A percentile compares a stretch with the other conserved stretches of the same genome.
These are phyloP conservation scores for Aspergillus sojae DNA, from an alignment of 2,329 filamentous ascomycete species.

Conservation along the genomic window DNA sequence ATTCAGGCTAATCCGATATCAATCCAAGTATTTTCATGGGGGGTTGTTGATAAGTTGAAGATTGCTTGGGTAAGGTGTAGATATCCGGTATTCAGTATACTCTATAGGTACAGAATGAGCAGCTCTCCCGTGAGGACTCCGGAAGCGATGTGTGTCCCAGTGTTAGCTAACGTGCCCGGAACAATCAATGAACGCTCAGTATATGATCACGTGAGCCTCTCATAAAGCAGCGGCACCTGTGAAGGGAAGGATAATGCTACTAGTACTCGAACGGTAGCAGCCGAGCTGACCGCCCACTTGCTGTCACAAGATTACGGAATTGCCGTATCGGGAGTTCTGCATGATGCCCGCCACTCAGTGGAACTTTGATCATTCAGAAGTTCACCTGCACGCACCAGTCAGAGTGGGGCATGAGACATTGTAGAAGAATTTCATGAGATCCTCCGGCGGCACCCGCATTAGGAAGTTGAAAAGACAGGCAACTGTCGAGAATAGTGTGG, in stretches of 20 bases:
- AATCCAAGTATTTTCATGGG: too few species aligned
- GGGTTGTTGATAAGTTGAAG: too few species aligned
- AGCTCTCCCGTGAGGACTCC: not conserved
- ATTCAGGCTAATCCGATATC: too few species aligned
- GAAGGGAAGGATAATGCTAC: not conserved
- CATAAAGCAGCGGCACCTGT: not conserved
- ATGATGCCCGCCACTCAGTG: slow-evolving; percentile 1
- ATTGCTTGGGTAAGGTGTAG: too few species aligned
- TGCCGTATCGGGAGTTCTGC: not conserved
- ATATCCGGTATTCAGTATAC: not conserved
- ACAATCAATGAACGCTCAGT: not conserved
- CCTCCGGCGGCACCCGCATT: not conserved
- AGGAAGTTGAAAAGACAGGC: not conserved
- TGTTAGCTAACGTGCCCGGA: not conserved
- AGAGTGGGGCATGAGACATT: not conserved
- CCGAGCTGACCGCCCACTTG: not conserved
- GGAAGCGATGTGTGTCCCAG: not conserved
- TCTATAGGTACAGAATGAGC: not conserved
- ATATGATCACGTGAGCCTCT: not conserved
- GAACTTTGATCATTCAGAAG: not conserved
- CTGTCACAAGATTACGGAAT: not conserved
- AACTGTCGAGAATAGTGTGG: not conserved
- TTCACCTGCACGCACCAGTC: not conserved
- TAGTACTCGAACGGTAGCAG: not conserved
- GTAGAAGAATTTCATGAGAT: not conserved